These are phyloP conservation scores for Neocucurbitaria cava DNA, from an alignment of 2,329 filamentous ascomycete species.

Conservation along the genomic window DNA sequence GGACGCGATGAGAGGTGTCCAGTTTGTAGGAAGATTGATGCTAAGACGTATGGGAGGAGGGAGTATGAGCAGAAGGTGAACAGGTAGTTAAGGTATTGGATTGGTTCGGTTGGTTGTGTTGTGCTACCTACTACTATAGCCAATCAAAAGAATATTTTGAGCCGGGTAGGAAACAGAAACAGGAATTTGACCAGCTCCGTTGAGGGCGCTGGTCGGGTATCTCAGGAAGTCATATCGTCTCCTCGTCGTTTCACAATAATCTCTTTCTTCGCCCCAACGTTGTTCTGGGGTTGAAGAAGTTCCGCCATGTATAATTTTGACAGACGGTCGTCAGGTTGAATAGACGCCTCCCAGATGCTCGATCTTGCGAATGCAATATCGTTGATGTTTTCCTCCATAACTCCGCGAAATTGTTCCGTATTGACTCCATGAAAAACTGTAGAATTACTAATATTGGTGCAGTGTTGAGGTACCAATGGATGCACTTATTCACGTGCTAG, in stretches of 20 bases:
- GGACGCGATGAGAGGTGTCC: too few relatives aligned
- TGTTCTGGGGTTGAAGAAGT: too few relatives aligned
- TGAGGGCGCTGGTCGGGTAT: constrained; percentile 40
- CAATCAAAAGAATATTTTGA: not conserved
- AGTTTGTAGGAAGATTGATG: too few relatives aligned
- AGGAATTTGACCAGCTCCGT: constrained; percentile 29
- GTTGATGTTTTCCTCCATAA: not conserved
- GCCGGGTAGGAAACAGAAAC: constrained; percentile 1
- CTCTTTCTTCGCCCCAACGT: constrained; percentile 4
- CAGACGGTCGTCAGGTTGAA: constrained; percentile 51
- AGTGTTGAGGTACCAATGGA: constrained; percentile 1
- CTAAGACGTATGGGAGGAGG: too few relatives aligned
- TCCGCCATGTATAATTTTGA: constrained; percentile 22
- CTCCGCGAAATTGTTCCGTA: not conserved
- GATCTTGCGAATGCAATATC: constrained; percentile 10
- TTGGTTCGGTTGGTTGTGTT: too few relatives aligned
- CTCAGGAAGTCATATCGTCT: constrained; percentile 21
- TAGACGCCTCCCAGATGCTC: constrained; percentile 47
- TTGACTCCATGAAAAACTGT: constrained; percentile 14
- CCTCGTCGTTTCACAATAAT: constrained; percentile 9
- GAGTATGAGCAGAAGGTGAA: too few relatives aligned
- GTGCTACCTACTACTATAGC: not conserved
- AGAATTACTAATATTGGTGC: not conserved
- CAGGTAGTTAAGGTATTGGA: too few relatives aligned
- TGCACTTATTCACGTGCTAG: constrained; percentile 29